These are phyloP conservation scores for Rhododendron williamsianum DNA, from an alignment of 148 eudicot species.

Conservation along the genomic window DNA sequence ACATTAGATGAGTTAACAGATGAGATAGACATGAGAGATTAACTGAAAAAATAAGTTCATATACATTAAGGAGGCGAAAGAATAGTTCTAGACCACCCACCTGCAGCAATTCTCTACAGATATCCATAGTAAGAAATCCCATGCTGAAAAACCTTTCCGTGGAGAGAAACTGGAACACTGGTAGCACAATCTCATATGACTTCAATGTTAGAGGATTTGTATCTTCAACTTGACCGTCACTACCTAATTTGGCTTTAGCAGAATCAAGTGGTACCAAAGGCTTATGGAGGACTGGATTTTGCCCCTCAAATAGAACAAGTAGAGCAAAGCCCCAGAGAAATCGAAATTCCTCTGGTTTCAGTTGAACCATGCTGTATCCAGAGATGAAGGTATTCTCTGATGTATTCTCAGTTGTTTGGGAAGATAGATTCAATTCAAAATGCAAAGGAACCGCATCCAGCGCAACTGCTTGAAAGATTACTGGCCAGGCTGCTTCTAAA, in stretches of 20 bases:
- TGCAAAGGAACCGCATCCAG: constrained; percentile 81
- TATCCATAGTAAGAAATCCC: constrained; percentile 63
- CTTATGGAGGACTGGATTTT: constrained; percentile 39
- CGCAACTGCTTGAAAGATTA: constrained; percentile 83
- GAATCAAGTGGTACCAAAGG: constrained; percentile 41
- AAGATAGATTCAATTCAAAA: constrained; percentile 32
- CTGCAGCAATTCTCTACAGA: constrained; percentile 80
- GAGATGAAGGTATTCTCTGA: constrained; percentile 46
- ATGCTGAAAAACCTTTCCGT: constrained; percentile 54
- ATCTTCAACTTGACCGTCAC: constrained; percentile 45
- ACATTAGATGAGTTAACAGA: neutral
- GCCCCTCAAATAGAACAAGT: constrained; percentile 80
- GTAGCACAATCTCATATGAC: constrained; percentile 58
- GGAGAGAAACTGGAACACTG: constrained; percentile 71
- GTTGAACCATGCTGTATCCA: constrained; percentile 87
- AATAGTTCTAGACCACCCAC: constrained; percentile 27
- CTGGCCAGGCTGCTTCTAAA: constrained; percentile 91
- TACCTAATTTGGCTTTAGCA: constrained; percentile 39
- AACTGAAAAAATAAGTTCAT: neutral
- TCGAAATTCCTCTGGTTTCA: constrained; percentile 61
- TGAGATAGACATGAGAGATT: neutral
- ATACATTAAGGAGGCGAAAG: neutral
- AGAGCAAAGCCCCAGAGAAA: constrained; percentile 86
- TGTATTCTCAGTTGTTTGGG: constrained; percentile 24
- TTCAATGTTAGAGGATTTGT: constrained; percentile 37